Evolutionary conservation across 768 basidiomycete genomes (phyloP).

Genomic region (Mycena amicta): DNA sequence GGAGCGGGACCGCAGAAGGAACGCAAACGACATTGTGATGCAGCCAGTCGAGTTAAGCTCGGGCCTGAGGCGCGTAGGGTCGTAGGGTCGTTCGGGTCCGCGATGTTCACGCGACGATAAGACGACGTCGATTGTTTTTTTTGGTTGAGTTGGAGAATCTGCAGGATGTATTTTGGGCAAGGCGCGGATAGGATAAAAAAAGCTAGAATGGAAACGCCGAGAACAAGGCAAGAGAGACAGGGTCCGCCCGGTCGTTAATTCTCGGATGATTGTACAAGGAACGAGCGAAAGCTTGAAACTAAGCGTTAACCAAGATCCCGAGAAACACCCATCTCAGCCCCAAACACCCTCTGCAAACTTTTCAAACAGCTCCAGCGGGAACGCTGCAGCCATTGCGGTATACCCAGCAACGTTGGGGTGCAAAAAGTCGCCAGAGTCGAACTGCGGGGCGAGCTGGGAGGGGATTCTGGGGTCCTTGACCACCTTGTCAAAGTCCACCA

Average conservation of each 20-base stretch:
- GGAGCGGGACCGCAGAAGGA: too few species aligned
- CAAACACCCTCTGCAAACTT: conserved; percentile 29
- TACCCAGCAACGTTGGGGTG: conserved; percentile 53
- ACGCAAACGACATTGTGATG: too few species aligned
- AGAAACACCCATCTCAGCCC: not conserved
- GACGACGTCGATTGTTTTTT: not conserved
- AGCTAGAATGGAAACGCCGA: too few species aligned
- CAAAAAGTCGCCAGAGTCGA: conserved; percentile 49
- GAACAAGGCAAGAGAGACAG: too few species aligned
- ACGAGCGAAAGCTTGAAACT: not conserved
- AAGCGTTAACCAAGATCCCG: not conserved
- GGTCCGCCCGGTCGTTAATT: not conserved
- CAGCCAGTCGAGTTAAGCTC: too few species aligned
- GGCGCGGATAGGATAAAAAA: too few species aligned
- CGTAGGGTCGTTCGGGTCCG: too few species aligned
- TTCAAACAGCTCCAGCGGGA: conserved; percentile 43
- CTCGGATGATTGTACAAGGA: too few species aligned
- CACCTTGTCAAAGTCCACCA: conserved; percentile 50
- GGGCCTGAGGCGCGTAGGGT: too few species aligned
- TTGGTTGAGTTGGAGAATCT: not conserved
- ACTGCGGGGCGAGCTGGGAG: conserved; percentile 38
- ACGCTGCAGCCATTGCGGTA: conserved; percentile 41
- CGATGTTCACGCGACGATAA: conserved; percentile 1
- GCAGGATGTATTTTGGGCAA: too few species aligned
- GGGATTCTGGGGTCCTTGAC: conserved; percentile 41